Evolutionary conservation across 1,284 basidiomycete genomes (phyloP).

Genomic region (Sporisorium scitamineum): DNA sequence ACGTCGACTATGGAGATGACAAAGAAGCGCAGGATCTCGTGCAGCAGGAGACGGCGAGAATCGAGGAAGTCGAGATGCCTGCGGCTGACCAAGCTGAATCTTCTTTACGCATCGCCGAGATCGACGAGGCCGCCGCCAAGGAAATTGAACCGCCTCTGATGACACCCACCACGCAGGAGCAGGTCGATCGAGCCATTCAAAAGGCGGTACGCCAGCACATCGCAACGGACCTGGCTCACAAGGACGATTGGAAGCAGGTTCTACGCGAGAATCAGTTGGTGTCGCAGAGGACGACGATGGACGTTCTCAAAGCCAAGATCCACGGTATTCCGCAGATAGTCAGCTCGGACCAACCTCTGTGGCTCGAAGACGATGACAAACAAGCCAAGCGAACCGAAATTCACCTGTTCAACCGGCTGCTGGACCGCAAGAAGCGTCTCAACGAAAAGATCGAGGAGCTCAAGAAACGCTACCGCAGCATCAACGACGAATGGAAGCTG

Average conservation of each 20-base stretch:
- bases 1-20: constrained; percentile 34
- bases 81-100: constrained; percentile 16
- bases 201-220: constrained; percentile 25
- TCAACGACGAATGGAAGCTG: constrained; percentile 61
- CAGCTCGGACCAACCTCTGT: constrained; percentile 36
- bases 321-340: constrained; percentile 49
- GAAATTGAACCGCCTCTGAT: constrained; percentile 35
- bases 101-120: constrained; percentile 35
- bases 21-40: constrained; percentile 29
- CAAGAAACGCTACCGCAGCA: constrained; percentile 55
- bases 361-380: constrained; percentile 50
- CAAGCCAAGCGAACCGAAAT: constrained; percentile 27
- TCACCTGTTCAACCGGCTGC: constrained; percentile 36
- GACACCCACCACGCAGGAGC: constrained; percentile 51
- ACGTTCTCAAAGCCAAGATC: constrained; percentile 47
- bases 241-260: constrained; percentile 31
- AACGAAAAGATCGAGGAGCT: constrained; percentile 56
- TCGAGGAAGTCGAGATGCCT: constrained; percentile 43
- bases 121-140: constrained; percentile 22
- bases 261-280: constrained; percentile 46
- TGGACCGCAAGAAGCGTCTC: constrained; percentile 50
- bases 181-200: constrained; percentile 31
- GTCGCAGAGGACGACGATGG: constrained; percentile 40
- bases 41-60: constrained; percentile 29
- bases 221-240: not conserved